Evolutionary conservation across 805 yeast genomes (phyloP).

Genomic region (Myxozyma neotropica): DNA sequence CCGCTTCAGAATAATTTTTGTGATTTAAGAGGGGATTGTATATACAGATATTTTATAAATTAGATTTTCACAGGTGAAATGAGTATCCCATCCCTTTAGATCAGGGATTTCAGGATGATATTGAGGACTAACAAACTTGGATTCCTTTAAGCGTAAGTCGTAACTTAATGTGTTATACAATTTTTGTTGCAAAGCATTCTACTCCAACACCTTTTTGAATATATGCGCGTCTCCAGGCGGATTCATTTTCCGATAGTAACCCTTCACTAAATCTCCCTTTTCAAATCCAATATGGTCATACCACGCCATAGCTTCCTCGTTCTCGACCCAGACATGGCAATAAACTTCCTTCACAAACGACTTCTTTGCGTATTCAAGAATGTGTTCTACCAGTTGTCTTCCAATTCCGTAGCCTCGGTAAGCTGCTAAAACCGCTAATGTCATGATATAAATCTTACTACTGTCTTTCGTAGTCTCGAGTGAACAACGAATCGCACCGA

Average conservation of each 20-base stretch:
- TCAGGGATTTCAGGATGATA: no score
- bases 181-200: background rate
- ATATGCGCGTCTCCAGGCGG: conserved; percentile 53
- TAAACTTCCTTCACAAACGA: conserved; percentile 57
- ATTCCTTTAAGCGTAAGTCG: background rate
- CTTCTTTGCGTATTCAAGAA: conserved; percentile 58
- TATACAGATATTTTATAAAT: background rate
- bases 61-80: no score
- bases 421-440: conserved; percentile 65
- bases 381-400: conserved; percentile 55
- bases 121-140: no score
- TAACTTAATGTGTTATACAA: background rate
- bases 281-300: conserved; percentile 55
- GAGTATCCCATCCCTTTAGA: no score
- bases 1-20: background rate
- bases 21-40: no score
- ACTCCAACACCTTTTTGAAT: conserved; percentile 19
- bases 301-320: conserved; percentile 53
- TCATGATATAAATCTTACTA: conserved; percentile 59
- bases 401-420: conserved; percentile 70
- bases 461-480: conserved; percentile 36
- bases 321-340: conserved; percentile 55
- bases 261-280: conserved; percentile 44
- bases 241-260: conserved; percentile 52
- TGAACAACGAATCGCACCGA: conserved; percentile 69